These are phyloP conservation scores for Hylodesmum podocarpum DNA, from an alignment of 306 rosid genomes.

Conservation along the genomic window DNA sequence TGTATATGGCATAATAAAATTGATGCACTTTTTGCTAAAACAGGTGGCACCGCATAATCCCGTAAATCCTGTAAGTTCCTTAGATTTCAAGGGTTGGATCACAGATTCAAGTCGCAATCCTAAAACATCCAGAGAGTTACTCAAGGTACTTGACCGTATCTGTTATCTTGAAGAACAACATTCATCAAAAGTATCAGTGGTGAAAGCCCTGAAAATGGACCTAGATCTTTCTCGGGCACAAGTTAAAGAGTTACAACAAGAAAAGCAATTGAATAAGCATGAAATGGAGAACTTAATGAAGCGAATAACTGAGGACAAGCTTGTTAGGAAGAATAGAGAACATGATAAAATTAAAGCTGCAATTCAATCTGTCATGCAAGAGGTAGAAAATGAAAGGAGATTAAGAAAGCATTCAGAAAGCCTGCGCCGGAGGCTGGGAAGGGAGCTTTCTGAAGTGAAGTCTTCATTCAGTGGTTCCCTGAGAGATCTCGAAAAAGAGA, in stretches of 20 bases:
- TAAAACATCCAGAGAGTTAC: constrained; percentile 49
- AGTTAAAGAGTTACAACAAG: constrained; percentile 44
- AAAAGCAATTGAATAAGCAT: constrained; percentile 49
- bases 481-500: constrained; percentile 69
- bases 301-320: constrained; percentile 37
- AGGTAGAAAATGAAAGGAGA: constrained; percentile 63
- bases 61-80: constrained; percentile 29
- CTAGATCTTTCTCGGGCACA: constrained; percentile 50
- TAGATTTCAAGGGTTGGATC: constrained; percentile 36
- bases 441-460: constrained; percentile 54
- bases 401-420: constrained; percentile 58
- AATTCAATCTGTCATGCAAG: constrained; percentile 44
- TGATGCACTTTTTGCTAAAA: constrained; percentile 12
- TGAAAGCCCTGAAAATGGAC: constrained; percentile 55
- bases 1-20: constrained; percentile 8
- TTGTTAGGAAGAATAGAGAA: constrained; percentile 42
- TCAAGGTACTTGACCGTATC: constrained; percentile 60
- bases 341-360: constrained; percentile 40
- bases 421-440: constrained; percentile 47
- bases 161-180: constrained; percentile 66
- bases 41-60: constrained; percentile 48
- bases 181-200: constrained; percentile 41
- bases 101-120: constrained; percentile 35
- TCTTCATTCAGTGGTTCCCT: constrained; percentile 43
- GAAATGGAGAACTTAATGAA: constrained; percentile 47